Base-by-base conservation (phyloP, 1,139 yeast genomes). In the Kurtzmaniella natalensis region DNA sequence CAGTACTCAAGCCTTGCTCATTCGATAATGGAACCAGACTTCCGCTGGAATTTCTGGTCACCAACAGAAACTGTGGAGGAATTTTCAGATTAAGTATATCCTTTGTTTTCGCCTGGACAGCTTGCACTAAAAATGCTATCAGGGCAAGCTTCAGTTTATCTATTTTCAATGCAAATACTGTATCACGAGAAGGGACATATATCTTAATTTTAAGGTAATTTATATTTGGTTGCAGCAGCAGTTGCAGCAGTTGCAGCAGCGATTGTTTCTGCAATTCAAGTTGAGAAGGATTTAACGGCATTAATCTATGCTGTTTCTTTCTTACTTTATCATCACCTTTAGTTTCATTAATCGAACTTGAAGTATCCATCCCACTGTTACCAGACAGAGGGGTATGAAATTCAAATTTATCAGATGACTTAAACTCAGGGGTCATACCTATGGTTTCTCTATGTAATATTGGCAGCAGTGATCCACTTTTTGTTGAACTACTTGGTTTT, bases 1-100 rank as follows among this genome's bases (percentile, higher is more conserved):
- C 36, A n/a, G 33, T 24, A 17, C 24, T 33, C 7, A 35, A 26
- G 10, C 36, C 27, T 7, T 32, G 21, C 11, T 25, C 33, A 25
- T 31, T 21, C 18, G 27, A 25, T 7, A 35, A 18, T 13, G 23
- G 36, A 7, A 35, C 36, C 4, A 36, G 21, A 17, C 32, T 32
- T 10, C n/a, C 15, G n/a, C 32, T 15, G 10, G 33, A 19, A 11
- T 29, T 32, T 16, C 32, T 35, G 18, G 33, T 32, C 5, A 35
- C 38, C 9, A 35, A 16, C 25, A 26, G 29, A 26, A 26, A 21
- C 9, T 26, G 13, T 17, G 29, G 29, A 5, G 13, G 7, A 10
- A 10, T 13, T 7, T 7, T 11, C 9, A 11, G 16, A 10, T 7
- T n/a, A 5, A 23, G 14, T n/a, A 23, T 11, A 8, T 23, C 14